These are phyloP conservation scores for Trichophyton mentagrophytes DNA, from an alignment of 2,329 filamentous ascomycete genomes.

Conservation along the genomic window DNA sequence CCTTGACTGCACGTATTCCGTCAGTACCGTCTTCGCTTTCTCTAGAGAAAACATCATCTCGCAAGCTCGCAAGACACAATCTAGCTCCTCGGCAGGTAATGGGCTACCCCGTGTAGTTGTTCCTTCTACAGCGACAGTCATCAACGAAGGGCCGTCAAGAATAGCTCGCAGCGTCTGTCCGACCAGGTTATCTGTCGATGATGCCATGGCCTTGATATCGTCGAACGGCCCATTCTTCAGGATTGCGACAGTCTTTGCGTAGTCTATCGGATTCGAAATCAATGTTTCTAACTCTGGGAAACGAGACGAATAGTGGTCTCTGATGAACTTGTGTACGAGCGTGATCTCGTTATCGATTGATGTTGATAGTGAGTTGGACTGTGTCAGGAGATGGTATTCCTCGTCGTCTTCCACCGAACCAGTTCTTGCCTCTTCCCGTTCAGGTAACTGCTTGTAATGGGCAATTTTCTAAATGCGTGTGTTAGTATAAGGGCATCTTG, in stretches of 20 bases:
- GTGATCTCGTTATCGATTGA: slow-evolving; percentile 88
- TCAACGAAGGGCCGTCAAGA: slow-evolving; percentile 76
- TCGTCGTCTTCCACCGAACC: slow-evolving; percentile 86
- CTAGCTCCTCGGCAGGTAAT: slow-evolving; percentile 61
- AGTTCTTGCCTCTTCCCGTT: slow-evolving; percentile 49
- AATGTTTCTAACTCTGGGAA: slow-evolving; percentile 89
- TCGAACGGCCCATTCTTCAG: slow-evolving; percentile 86
- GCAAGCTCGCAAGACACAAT: slow-evolving; percentile 63
- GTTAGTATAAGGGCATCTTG: background rate
- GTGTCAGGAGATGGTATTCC: slow-evolving; percentile 76
- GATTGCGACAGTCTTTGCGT: slow-evolving; percentile 87
- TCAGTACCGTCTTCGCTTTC: slow-evolving; percentile 71
- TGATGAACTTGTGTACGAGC: slow-evolving; percentile 87
- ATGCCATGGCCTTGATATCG: slow-evolving; percentile 67
- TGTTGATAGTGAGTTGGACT: slow-evolving; percentile 80
- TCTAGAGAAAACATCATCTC: slow-evolving; percentile 82
- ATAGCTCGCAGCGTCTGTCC: slow-evolving; percentile 64
- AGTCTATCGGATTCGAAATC: slow-evolving; percentile 83
- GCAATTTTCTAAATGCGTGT: slow-evolving; percentile 56
- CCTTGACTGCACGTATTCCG: slow-evolving; percentile 88
- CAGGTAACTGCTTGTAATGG: slow-evolving; percentile 58
- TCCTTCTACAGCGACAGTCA: slow-evolving; percentile 92
- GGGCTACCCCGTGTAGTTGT: slow-evolving; percentile 75
- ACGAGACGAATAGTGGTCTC: slow-evolving; percentile 85
- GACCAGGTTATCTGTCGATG: slow-evolving; percentile 64